Evolutionary conservation across 768 basidiomycete genomes (phyloP).

Genomic region (Naganishia vaughanmartiniae): DNA sequence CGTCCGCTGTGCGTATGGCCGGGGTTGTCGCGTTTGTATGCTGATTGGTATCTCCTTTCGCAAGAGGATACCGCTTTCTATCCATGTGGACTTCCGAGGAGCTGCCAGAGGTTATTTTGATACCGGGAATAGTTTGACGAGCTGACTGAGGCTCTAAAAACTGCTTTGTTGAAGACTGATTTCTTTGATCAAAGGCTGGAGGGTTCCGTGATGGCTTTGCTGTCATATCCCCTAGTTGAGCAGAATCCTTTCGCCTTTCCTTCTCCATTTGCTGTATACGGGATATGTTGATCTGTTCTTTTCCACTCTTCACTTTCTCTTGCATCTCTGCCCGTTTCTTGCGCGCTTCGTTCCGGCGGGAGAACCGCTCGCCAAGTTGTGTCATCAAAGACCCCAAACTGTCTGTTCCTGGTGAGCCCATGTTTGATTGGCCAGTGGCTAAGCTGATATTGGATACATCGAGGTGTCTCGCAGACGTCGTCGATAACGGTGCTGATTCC

Average conservation of each 20-base stretch:
- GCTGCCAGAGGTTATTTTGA: not conserved
- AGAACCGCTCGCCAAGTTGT: slow-evolving; percentile 16
- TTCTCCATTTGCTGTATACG: not conserved
- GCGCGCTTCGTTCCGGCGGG: slow-evolving; percentile 11
- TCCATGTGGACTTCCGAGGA: not conserved
- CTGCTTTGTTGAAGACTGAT: not conserved
- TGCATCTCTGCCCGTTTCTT: slow-evolving; percentile 5
- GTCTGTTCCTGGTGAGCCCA: not conserved
- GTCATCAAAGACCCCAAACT: slow-evolving; percentile 7
- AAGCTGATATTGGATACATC: not conserved
- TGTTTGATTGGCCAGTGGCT: not conserved
- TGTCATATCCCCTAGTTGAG: not conserved
- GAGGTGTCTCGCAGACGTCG: not conserved
- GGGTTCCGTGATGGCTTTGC: not conserved
- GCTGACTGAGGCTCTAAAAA: not conserved
- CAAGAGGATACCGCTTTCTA: not conserved
- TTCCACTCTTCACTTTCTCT: not conserved
- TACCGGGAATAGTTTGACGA: not conserved
- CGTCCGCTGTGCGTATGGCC: too few relatives aligned
- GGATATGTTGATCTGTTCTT: not conserved
- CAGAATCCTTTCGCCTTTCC: not conserved
- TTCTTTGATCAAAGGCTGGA: not conserved
- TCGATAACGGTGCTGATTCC: not conserved
- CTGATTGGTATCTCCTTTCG: not conserved
- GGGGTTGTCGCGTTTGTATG: not conserved